Evolutionary conservation across 306 rosid genomes (phyloP), one percentile per base, ranked within the genome.

Genomic region (Trichosanthes cucumerina): DNA sequence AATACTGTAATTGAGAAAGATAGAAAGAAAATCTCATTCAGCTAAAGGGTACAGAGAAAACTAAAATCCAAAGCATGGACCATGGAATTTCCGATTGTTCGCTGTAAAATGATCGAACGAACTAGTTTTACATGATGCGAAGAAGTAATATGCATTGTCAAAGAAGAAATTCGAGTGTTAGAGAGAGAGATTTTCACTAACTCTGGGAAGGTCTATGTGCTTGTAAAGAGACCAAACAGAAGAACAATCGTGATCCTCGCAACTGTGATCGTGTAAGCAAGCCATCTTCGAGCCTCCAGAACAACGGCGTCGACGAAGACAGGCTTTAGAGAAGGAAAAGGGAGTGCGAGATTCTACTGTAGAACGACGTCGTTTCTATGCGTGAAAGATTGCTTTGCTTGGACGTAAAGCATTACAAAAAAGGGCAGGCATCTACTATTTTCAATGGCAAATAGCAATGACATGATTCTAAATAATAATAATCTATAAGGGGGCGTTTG

Each of bases 181-280:
- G 16, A 54, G 65, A 33, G 47, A 52, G 68, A 41, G 33, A 43
- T 36, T 13, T 28, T 31, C 18, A 74, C 36, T 49, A 6, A 95
- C 98, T 93, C 87, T 95, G 65, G 97, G 80, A 79, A 95, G 91
- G 80, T 95, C 98, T 75, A 95, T 88, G 78, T 91, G 92, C 75
- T 86, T 90, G 85, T 91, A 92, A 79, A 95, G 96, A 80, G 97
- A 91, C 97, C 98, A 95, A 79, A 88, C 84, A 15, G 98, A 80
- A 26, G 98, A 92, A 81, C 97, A 95, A 82, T 95, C 95, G 50
- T 95, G 89, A n/a, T 95, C 98, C 87, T 95, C 97, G 76, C 97
- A 91, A 80, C 93, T 95, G 80, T 95, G 97, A 34, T 95, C 97
- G 60, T 92, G 97, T 49, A 89, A 82, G 82, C 98, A 95, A 84